A percentile compares a stretch with the other conserved stretches of the same genome.
phyloP scores from a whole-genome alignment of 768 basidiomycete species.

The Panellus pusillus region DNA sequence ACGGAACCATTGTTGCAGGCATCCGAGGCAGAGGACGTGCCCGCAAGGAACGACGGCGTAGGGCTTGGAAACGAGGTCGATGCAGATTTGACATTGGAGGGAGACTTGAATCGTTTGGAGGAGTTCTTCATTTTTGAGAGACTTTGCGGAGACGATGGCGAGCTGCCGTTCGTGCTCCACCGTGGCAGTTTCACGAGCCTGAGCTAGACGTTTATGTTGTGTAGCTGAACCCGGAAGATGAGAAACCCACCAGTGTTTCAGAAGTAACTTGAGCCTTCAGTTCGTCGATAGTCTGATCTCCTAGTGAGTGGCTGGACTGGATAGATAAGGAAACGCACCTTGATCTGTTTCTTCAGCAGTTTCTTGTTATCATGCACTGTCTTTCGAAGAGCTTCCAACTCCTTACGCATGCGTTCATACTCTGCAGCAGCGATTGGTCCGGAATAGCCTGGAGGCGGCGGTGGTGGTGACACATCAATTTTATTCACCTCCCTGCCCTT shows the following conservation, averaged over 20 bases:
- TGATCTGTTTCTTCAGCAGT: slow-evolving; percentile 51
- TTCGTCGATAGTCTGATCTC: slow-evolving; percentile 52
- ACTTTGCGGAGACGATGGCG: slow-evolving; percentile 44
- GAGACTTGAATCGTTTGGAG: slow-evolving; percentile 56
- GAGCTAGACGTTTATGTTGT: not conserved
- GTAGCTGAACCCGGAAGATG: not conserved
- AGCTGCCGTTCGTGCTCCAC: slow-evolving; percentile 45
- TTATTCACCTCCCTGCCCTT: slow-evolving; percentile 9
- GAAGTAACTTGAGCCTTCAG: slow-evolving; percentile 42
- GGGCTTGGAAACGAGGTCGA: slow-evolving; percentile 65
- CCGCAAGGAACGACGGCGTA: slow-evolving; percentile 74
- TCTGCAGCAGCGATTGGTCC: slow-evolving; percentile 47
- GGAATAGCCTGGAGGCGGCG: slow-evolving; percentile 12
- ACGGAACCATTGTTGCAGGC: slow-evolving; percentile 79
- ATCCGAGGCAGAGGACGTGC: slow-evolving; percentile 70
- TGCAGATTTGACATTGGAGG: slow-evolving; percentile 76
- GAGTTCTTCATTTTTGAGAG: slow-evolving; percentile 59
- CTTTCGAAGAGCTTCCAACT: slow-evolving; percentile 57
- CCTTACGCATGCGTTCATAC: slow-evolving; percentile 53
- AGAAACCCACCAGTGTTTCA: slow-evolving; percentile 36
- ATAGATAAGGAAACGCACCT: slow-evolving; percentile 37
- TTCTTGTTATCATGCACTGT: slow-evolving; percentile 49
- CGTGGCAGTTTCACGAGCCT: slow-evolving; percentile 36
- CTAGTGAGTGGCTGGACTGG: slow-evolving; percentile 2
- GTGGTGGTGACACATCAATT: not conserved